phyloP scores from a whole-genome alignment of 1,284 basidiomycete genomes.

The Apiotrichum brassicae region DNA sequence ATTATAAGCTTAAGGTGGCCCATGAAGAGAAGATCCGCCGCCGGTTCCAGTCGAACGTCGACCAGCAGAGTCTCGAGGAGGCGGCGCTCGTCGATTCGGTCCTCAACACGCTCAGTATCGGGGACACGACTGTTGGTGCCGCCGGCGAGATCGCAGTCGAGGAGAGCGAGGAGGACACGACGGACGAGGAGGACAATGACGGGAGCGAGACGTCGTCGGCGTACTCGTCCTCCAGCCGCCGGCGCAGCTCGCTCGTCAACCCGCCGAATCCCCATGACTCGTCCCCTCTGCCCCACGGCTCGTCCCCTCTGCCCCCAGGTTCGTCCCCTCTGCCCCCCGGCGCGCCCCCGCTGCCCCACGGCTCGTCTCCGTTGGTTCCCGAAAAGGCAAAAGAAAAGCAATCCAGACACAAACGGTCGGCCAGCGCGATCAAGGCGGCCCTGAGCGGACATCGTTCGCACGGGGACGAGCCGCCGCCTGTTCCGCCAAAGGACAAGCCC shows the following conservation, averaged over 20 bases:
- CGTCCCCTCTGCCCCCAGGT: too few relatives aligned
- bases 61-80: slow-evolving; percentile 66
- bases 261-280: too few relatives aligned
- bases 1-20: slow-evolving; percentile 83
- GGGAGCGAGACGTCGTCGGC: slow-evolving; percentile 29
- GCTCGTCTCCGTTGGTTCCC: too few relatives aligned
- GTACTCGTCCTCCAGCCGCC: not conserved
- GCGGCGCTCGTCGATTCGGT: slow-evolving; percentile 71
- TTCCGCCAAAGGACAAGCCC: slow-evolving; percentile 4
- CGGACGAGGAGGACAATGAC: slow-evolving; percentile 46
- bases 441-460: not conserved
- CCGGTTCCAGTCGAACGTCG: slow-evolving; percentile 57
- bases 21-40: slow-evolving; percentile 81
- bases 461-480: slow-evolving; percentile 4
- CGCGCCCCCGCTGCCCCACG: not conserved
- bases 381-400: too few relatives aligned
- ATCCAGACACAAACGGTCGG: not conserved
- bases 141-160: slow-evolving; percentile 72
- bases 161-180: slow-evolving; percentile 55
- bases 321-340: too few relatives aligned
- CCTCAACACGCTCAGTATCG: slow-evolving; percentile 69
- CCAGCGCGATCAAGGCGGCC: not conserved
- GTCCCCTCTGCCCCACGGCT: too few relatives aligned
- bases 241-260: not conserved
- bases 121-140: slow-evolving; percentile 67